A percentile compares a stretch with the other conserved stretches of the same genome.
These are phyloP conservation scores for Diutina neorugosa DNA, from an alignment of 1,139 yeast species.

Conservation along the genomic window DNA sequence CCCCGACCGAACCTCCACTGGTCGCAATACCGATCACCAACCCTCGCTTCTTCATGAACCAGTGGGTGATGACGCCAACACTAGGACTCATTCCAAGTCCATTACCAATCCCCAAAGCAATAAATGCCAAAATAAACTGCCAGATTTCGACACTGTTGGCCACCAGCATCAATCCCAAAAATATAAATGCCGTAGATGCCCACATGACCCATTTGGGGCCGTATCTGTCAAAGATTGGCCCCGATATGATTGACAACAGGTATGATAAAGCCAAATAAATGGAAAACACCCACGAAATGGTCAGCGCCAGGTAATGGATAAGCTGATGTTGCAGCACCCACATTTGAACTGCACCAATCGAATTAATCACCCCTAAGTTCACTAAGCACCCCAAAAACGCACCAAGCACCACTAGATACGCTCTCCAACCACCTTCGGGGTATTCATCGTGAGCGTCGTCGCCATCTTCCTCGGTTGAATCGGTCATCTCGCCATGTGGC, in stretches of 20 bases:
- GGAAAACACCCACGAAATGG: slow-evolving; percentile 14
- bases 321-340: slow-evolving; percentile 42
- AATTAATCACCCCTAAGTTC: slow-evolving; percentile 49
- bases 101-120: slow-evolving; percentile 43
- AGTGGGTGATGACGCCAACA: slow-evolving; percentile 45
- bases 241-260: slow-evolving; percentile 13
- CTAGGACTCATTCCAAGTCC: slow-evolving; percentile 47
- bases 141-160: slow-evolving; percentile 24
- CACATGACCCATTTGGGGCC: slow-evolving; percentile 36
- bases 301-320: slow-evolving; percentile 14
- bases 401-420: slow-evolving; percentile 51
- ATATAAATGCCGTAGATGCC: slow-evolving; percentile 29
- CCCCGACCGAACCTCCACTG: slow-evolving; percentile 56
- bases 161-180: slow-evolving; percentile 37
- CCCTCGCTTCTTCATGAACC: slow-evolving; percentile 43
- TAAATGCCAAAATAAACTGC: slow-evolving; percentile 38
- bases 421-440: slow-evolving; percentile 54
- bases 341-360: slow-evolving; percentile 50
- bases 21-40: slow-evolving; percentile 46
- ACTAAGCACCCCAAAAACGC: slow-evolving; percentile 45
- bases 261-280: slow-evolving; percentile 10
- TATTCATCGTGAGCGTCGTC: slow-evolving; percentile 11
- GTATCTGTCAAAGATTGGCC: slow-evolving; percentile 28
- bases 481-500: neutral
- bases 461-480: neutral